phyloP scores from a whole-genome alignment of 148 eudicot species.

The Oxyria digyna region DNA sequence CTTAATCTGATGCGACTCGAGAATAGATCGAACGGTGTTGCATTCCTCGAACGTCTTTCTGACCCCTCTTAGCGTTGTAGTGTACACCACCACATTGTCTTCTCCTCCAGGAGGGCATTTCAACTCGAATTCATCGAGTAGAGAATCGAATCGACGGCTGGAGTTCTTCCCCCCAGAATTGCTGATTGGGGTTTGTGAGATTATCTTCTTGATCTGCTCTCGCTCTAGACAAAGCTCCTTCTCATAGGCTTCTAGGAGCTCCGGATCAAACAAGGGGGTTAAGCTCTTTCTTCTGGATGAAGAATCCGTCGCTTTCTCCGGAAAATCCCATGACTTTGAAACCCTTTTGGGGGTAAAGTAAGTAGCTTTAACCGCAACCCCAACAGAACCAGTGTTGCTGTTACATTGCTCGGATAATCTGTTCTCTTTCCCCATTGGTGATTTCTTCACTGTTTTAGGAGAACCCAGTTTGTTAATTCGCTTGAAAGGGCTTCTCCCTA shows the following conservation, averaged over 20 bases:
- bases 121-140: constrained; percentile 23
- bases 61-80: constrained; percentile 78
- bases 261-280: constrained; percentile 65
- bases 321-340: constrained; percentile 24
- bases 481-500: constrained; percentile 3
- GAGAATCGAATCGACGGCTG: neutral
- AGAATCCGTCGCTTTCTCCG: constrained; percentile 19
- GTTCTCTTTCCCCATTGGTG: neutral
- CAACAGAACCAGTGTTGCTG: neutral
- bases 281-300: constrained; percentile 35
- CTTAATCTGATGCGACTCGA: constrained; percentile 43
- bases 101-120: constrained; percentile 62
- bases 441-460: neutral
- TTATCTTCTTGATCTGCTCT: constrained; percentile 55
- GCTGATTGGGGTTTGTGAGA: constrained; percentile 18
- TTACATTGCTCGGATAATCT: neutral
- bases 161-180: neutral
- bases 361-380: neutral
- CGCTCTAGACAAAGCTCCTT: constrained; percentile 38
- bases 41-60: constrained; percentile 93
- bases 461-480: neutral
- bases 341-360: constrained; percentile 3
- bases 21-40: constrained; percentile 39
- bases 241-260: constrained; percentile 30
- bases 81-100: constrained; percentile 49